Conservation (phyloP, 1,284 basidiomycete species). For the Pascua guehoae region DNA sequence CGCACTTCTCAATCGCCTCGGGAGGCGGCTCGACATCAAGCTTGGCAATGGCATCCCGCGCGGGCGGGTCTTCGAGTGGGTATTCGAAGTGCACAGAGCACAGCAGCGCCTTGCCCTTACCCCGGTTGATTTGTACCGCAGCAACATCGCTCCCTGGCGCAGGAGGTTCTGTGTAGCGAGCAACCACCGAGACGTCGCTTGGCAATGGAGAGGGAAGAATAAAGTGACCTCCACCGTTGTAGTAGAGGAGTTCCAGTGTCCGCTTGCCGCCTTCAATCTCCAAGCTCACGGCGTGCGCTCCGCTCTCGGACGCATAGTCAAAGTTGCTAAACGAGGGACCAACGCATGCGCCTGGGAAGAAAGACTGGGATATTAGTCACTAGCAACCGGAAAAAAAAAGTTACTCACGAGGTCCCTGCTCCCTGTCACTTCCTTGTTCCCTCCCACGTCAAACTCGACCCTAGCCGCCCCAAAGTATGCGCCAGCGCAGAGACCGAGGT, state of each 20-base stretch:
- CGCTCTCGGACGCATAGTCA: conserved; percentile 54
- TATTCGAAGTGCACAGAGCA: conserved; percentile 66
- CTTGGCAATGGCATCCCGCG: conserved; percentile 45
- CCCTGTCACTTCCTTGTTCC: conserved; percentile 53
- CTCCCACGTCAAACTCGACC: conserved; percentile 55
- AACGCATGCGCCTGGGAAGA: conserved; percentile 58
- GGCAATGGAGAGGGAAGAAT: conserved; percentile 40
- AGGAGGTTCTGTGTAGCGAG: conserved; percentile 43
- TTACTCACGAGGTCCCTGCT: conserved; percentile 52
- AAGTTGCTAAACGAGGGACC: conserved; percentile 60
- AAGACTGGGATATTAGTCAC: conserved; percentile 39
- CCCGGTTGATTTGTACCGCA: conserved; percentile 56
- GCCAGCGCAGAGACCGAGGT: conserved; percentile 64
- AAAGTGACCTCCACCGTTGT: conserved; percentile 59
- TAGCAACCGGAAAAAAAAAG: not conserved
- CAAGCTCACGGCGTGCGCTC: conserved; percentile 47
- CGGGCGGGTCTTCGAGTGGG: conserved; percentile 54
- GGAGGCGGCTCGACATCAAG: conserved; percentile 25
- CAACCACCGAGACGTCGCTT: conserved; percentile 45
- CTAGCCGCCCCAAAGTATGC: conserved; percentile 55
- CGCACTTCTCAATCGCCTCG: conserved; percentile 32
- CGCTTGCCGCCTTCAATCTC: conserved; percentile 30
- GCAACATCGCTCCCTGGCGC: conserved; percentile 48
- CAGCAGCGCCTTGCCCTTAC: conserved; percentile 59
- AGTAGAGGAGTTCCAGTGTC: conserved; percentile 51